Conservation (phyloP, 1,139 yeast genomes). For the Yamadazyma triangularis region DNA sequence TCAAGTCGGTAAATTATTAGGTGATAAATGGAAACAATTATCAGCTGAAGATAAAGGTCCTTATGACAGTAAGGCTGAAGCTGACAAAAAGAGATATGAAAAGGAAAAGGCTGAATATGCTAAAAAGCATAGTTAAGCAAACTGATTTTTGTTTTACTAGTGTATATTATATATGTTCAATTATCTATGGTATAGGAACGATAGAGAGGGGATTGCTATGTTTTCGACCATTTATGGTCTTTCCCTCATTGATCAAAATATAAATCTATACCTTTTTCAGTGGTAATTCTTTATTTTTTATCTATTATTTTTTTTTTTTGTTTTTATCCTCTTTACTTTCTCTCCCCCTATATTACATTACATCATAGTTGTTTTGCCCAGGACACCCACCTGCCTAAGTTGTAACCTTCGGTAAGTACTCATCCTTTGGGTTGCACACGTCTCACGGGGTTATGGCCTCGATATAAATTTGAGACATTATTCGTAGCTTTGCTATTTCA, state of each 20-base stretch:
- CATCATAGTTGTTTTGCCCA: neutral
- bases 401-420: too few relatives aligned
- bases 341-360: neutral
- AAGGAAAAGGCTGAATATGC: conserved; percentile 90
- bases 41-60: conserved; percentile 77
- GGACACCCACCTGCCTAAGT: too few relatives aligned
- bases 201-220: too few relatives aligned
- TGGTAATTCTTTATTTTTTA: too few relatives aligned
- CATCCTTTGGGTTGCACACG: too few relatives aligned
- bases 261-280: conserved; percentile 1
- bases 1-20: conserved; percentile 86
- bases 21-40: conserved; percentile 95
- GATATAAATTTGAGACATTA: too few relatives aligned
- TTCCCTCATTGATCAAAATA: conserved; percentile 2
- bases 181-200: too few relatives aligned
- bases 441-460: too few relatives aligned
- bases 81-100: conserved; percentile 97
- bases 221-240: too few relatives aligned
- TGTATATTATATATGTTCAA: conserved; percentile 7
- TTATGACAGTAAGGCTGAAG: conserved; percentile 87
- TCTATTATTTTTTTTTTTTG: neutral
- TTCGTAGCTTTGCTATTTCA: too few relatives aligned
- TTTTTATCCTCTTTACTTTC: neutral
- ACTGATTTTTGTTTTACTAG: conserved; percentile 1
- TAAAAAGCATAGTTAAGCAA: conserved; percentile 35